Evolutionary conservation across 345 rosid genomes (phyloP), one percentile per base, ranked within the genome.

Genomic region (Aurinia saxatilis): DNA sequence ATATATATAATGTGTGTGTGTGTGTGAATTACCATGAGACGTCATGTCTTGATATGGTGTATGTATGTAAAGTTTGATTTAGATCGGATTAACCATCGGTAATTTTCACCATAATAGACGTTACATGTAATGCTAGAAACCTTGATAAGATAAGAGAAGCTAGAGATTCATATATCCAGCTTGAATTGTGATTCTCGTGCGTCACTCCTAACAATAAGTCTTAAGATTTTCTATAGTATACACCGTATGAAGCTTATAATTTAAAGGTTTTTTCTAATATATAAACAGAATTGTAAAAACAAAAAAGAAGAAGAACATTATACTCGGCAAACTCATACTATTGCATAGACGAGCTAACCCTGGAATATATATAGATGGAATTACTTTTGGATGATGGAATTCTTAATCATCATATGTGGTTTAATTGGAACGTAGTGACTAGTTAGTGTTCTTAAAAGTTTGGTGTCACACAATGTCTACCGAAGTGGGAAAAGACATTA

Each of bases 401-500:
- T 53, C 17, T 45, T 53, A 35, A 52, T 44, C n/a, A n/a, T n/a
- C n/a, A n/a, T n/a, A n/a, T n/a, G n/a, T n/a, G n/a, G n/a, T n/a
- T n/a, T n/a, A n/a, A n/a, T n/a, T n/a, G n/a, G n/a, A n/a, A n/a
- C n/a, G n/a, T n/a, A n/a, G n/a, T n/a, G 35, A 37, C 48, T 46
- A 63, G 58, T 55, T 46, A 63, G 64, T 70, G 58, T 38, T 39
- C 51, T 47, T 56, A 63, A 55, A 47, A 63, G 46, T 54, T 63
- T 39, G 58, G 33, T 29, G 51, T 54, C 64, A 63, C 49, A 38
- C 5, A 38, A 48, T 55, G 69, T 63, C 31, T 27, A 27, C 6
- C 49, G n/a, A 63, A 63, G 30, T 31, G 68, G 58, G 45, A 55
- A 62, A 62, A 63, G 58, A 70, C 64, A 61, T 25, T 16, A 52